Evolutionary conservation across 2,329 filamentous ascomycete genomes (phyloP).

Genomic region (Cladosporium colombiae): DNA sequence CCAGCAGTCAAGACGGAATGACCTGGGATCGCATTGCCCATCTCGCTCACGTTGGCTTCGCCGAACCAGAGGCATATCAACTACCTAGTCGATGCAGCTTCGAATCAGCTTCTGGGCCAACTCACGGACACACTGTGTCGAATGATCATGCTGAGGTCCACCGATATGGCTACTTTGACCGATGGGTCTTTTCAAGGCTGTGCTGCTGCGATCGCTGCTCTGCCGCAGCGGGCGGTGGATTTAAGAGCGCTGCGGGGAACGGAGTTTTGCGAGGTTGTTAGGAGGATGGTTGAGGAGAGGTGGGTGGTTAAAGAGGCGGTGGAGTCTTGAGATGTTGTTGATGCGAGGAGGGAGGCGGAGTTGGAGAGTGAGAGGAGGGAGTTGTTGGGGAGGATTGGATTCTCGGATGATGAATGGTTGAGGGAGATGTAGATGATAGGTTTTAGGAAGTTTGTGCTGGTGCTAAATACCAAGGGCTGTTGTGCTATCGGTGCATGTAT

Average conservation of each 20-base stretch:
- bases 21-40: background rate
- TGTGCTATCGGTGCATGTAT: too few species aligned
- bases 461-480: too few species aligned
- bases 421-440: background rate
- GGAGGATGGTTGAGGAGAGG: background rate
- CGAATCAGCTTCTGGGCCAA: background rate
- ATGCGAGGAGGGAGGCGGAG: background rate
- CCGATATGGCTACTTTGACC: background rate
- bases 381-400: background rate
- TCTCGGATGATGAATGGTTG: background rate
- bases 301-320: background rate
- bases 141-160: background rate
- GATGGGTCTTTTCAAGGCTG: background rate
- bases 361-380: background rate
- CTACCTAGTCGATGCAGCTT: background rate
- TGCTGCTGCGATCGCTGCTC: background rate
- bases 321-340: background rate
- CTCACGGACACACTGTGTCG: background rate
- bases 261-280: background rate
- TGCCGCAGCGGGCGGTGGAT: background rate
- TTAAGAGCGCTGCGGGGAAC: background rate
- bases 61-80: background rate
- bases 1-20: background rate
- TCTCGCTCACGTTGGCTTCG: background rate
- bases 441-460: background rate